Conservation (phyloP, 1,284 basidiomycete species). For the Cryptococcus neoformans region DNA sequence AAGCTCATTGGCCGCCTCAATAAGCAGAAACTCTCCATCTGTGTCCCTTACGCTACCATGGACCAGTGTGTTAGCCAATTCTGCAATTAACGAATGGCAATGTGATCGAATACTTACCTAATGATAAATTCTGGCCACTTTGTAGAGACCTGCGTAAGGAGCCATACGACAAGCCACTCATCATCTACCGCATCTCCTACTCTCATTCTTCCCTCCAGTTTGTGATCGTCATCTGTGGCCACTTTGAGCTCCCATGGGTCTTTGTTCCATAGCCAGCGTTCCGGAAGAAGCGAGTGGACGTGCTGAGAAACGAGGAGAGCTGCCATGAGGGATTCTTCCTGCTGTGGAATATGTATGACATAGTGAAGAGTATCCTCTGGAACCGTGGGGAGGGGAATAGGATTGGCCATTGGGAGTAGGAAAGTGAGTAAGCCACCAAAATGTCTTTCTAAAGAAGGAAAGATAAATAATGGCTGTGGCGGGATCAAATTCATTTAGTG, state of each 20-base stretch:
- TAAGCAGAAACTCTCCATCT: conserved; percentile 94
- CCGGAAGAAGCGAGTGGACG: conserved; percentile 59
- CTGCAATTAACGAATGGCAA: too few species aligned
- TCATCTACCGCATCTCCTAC: conserved; percentile 97
- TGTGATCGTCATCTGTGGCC: not conserved
- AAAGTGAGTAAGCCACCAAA: too few species aligned
- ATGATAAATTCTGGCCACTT: conserved; percentile 75
- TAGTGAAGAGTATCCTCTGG: conserved; percentile 83
- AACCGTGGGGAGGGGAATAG: conserved; percentile 53
- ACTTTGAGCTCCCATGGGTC: conserved; percentile 76
- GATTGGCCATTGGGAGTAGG: not conserved
- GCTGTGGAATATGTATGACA: conserved; percentile 59
- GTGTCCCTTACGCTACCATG: conserved; percentile 66
- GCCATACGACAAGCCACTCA: conserved; percentile 94
- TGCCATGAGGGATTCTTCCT: conserved; percentile 61
- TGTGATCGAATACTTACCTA: conserved; percentile 24
- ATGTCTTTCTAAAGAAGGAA: too few species aligned
- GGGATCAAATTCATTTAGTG: too few species aligned
- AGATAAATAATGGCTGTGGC: too few species aligned
- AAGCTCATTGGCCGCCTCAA: conserved; percentile 89
- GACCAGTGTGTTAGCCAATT: too few species aligned
- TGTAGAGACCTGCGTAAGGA: conserved; percentile 68
- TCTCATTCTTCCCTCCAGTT: conserved; percentile 71
- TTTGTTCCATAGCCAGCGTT: conserved; percentile 77
- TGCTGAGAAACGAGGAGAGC: conserved; percentile 65